Percentiles rank a stretch among this genome's conserved stretches.
Conservation (phyloP, 2,329 filamentous ascomycete species). For the Trichoderma sp. region DNA sequence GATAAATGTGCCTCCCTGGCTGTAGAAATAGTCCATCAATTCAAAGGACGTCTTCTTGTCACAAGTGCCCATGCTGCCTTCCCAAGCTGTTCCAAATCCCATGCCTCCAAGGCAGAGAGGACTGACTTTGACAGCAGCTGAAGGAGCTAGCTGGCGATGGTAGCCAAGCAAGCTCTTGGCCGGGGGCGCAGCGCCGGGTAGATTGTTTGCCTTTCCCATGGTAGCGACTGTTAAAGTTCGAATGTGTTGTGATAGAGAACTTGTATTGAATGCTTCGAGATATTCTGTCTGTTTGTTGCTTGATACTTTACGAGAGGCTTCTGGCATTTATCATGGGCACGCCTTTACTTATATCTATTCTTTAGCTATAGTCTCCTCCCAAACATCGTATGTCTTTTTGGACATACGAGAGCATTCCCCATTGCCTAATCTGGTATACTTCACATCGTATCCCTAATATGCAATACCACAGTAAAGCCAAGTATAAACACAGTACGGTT, state of each 20-base stretch:
- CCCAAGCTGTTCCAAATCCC: conserved; percentile 29
- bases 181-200: conserved; percentile 15
- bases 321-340: neutral
- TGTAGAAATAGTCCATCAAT: conserved; percentile 20
- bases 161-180: conserved; percentile 26
- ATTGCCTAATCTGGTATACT: neutral
- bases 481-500: neutral
- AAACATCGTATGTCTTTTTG: neutral
- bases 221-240: neutral
- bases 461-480: conserved; percentile 2
- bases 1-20: conserved; percentile 61
- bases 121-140: conserved; percentile 29
- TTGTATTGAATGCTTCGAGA: neutral
- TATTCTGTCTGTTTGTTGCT: neutral
- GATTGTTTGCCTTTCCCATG: conserved; percentile 8
- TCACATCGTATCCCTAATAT: neutral
- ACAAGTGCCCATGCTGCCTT: conserved; percentile 50
- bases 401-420: neutral
- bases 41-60: conserved; percentile 13
- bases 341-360: neutral
- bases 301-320: neutral
- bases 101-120: conserved; percentile 32
- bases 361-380: neutral
- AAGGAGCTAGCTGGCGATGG: conserved; percentile 29
- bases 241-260: neutral